Conservation (phyloP, 495 filamentous ascomycete genomes). For the Ramalina peruviana region DNA sequence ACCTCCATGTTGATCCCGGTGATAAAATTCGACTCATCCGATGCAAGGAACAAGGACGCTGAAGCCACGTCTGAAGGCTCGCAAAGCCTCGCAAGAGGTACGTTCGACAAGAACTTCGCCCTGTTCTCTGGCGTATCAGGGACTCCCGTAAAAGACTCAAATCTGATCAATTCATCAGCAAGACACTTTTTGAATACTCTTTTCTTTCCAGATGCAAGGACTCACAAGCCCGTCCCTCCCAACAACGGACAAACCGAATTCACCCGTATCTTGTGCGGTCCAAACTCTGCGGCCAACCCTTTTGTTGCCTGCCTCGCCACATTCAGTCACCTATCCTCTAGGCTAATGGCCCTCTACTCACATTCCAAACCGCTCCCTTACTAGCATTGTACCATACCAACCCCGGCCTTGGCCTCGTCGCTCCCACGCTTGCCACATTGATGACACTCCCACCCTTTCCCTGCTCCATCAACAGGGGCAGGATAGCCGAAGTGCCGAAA, state of each 20-base stretch:
- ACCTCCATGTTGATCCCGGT: conserved; percentile 52
- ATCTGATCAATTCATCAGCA: conserved; percentile 15
- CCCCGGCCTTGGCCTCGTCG: conserved; percentile 47
- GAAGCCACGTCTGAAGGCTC: conserved; percentile 53
- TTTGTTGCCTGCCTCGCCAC: conserved; percentile 34
- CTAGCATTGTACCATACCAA: conserved; percentile 59
- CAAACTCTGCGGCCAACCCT: conserved; percentile 55
- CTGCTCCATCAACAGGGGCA: conserved; percentile 41
- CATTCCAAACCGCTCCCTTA: conserved; percentile 53
- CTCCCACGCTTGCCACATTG: conserved; percentile 52
- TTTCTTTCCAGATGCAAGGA: neutral
- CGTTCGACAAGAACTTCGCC: conserved; percentile 49
- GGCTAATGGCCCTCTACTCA: conserved; percentile 9
- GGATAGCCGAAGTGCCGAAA: conserved; percentile 34
- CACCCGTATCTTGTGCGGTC: conserved; percentile 48
- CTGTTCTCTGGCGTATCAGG: conserved; percentile 55
- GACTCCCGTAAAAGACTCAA: conserved; percentile 50
- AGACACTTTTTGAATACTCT: neutral
- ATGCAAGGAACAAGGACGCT: conserved; percentile 51
- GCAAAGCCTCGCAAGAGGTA: conserved; percentile 50
- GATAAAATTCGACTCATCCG: conserved; percentile 53
- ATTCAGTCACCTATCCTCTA: neutral
- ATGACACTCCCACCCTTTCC: conserved; percentile 47
- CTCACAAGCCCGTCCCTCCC: conserved; percentile 41
- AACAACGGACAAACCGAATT: conserved; percentile 50